Base-by-base conservation (phyloP, 805 yeast genomes). In the Ogataea populi-albae region DNA sequence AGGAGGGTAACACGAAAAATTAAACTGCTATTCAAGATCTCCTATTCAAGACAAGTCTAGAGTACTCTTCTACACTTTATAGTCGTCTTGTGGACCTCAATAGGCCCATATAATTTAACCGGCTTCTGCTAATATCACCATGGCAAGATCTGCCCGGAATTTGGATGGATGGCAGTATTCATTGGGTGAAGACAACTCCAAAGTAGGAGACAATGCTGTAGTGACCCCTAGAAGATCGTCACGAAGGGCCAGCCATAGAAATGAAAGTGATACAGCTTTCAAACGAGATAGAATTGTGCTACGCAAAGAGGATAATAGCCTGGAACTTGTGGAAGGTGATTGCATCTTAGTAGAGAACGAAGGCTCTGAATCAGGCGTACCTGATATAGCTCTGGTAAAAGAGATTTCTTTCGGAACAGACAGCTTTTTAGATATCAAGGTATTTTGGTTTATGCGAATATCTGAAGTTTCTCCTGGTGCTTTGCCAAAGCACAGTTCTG, bases 291-390 rank as follows among this genome's bases (percentile, higher is more conserved):
- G 34, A 8, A 50, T 66, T 9, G 38, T 54, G 4, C 47, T 77
- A 17, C 61, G 55, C 36, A 59, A 80, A 39, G 65, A 57, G 7
- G 50, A 45, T 0, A 85, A 77, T 54, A 73, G 66, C 3, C 41
- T 77, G 23, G 70, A 64, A 30, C 46, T 81, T 15, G 62, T 64
- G 17, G 64, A 65, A 7, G 88, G 88, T 3, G 80, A 75, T 42
- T 61, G 73, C 24, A 49, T 81, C 0, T 52, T 77, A 6, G 61
- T 73, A 9, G 30, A 42, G n/a, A 38, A 32, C 33, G 24, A 17
- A 11, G 21, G 37, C 7, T 64, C 62, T 35, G 59, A 59, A 1
- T 59, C 54, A 2, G 56, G 57, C 2, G 43, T 52, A 2, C 59
- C 69, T 1, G 69, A 63, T 28, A 60, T 75, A 3, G 79, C 69